These are phyloP conservation scores for Aspergillus alliaceus DNA, from an alignment of 2,329 filamentous ascomycete species.

Conservation along the genomic window DNA sequence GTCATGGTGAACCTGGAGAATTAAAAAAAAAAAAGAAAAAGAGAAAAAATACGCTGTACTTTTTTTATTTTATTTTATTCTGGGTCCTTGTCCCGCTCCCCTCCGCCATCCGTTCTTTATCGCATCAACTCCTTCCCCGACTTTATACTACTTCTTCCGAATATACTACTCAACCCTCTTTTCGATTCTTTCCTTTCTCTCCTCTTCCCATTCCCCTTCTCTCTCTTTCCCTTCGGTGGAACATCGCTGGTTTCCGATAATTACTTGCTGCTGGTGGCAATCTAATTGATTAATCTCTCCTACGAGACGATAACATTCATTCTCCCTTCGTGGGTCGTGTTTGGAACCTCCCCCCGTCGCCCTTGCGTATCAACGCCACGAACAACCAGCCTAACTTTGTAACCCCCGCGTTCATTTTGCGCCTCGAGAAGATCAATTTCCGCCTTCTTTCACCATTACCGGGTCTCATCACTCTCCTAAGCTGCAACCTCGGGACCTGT, in stretches of 20 bases:
- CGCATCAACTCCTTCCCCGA: neutral
- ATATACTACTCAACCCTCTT: slow-evolving; percentile 5
- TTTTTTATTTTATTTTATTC: neutral
- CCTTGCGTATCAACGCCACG: slow-evolving; percentile 19
- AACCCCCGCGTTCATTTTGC: slow-evolving; percentile 4
- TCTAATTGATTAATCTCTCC: slow-evolving; percentile 5
- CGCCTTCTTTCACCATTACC: slow-evolving; percentile 13
- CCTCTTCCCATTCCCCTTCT: neutral
- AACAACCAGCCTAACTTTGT: slow-evolving; percentile 9
- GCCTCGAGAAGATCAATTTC: neutral
- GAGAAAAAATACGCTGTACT: too few species aligned
- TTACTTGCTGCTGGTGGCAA: slow-evolving; percentile 35
- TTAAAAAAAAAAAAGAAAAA: too few species aligned
- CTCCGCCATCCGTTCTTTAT: slow-evolving; percentile 4
- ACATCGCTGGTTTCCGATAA: slow-evolving; percentile 13
- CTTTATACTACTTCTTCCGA: slow-evolving; percentile 1
- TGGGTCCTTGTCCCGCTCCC: slow-evolving; percentile 6
- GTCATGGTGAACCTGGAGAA: slow-evolving; percentile 1
- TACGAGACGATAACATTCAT: slow-evolving; percentile 8
- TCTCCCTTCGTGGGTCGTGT: slow-evolving; percentile 17
- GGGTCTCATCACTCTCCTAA: too few species aligned
- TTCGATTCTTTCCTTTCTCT: slow-evolving; percentile 5
- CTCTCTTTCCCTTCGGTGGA: slow-evolving; percentile 5
- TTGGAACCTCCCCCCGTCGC: slow-evolving; percentile 11
- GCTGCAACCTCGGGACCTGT: neutral